Evolutionary conservation across 129 eudicot species (phyloP).

Genomic region (Rutidosis leptorrhynchoides): DNA sequence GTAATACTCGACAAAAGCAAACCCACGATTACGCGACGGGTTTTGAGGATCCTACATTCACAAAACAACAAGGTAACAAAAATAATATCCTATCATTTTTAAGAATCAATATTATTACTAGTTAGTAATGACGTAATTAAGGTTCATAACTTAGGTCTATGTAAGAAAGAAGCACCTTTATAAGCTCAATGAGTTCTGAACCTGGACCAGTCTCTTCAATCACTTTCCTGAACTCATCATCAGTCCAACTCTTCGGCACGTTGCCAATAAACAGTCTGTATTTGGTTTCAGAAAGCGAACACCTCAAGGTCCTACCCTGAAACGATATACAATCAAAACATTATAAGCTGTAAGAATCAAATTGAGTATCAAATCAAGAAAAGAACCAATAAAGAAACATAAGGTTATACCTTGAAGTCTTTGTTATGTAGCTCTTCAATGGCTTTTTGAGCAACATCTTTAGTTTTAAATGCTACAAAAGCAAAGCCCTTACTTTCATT

Average conservation of each 20-base stretch:
- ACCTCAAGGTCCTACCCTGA: slow-evolving; percentile 88
- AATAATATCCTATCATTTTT: too few species aligned
- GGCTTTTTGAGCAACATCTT: slow-evolving; percentile 84
- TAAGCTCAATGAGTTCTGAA: slow-evolving; percentile 82
- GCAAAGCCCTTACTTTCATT: slow-evolving; percentile 95
- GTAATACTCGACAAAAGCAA: slow-evolving; percentile 95
- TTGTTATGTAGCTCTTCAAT: slow-evolving; percentile 82
- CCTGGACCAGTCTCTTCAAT: slow-evolving; percentile 93
- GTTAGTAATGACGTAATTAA: not conserved
- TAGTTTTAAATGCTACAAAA: slow-evolving; percentile 81
- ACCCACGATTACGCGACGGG: slow-evolving; percentile 86
- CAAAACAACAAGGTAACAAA: slow-evolving; percentile 12
- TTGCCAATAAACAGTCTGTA: slow-evolving; percentile 89
- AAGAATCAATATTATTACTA: too few species aligned
- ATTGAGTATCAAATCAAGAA: slow-evolving; percentile 7
- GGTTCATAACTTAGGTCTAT: not conserved
- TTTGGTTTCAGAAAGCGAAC: slow-evolving; percentile 91
- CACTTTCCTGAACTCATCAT: slow-evolving; percentile 71
- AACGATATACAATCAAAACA: slow-evolving; percentile 15
- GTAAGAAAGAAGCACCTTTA: slow-evolving; percentile 52
- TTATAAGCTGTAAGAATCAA: slow-evolving; percentile 12
- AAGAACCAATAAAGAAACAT: not conserved
- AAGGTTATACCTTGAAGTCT: slow-evolving; percentile 65
- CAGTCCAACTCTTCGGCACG: slow-evolving; percentile 85
- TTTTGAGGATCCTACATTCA: slow-evolving; percentile 75